These are phyloP conservation scores for Pilobolus umbonatus DNA, from an alignment of 192 early-diverging fungal genomes.

Conservation along the genomic window DNA sequence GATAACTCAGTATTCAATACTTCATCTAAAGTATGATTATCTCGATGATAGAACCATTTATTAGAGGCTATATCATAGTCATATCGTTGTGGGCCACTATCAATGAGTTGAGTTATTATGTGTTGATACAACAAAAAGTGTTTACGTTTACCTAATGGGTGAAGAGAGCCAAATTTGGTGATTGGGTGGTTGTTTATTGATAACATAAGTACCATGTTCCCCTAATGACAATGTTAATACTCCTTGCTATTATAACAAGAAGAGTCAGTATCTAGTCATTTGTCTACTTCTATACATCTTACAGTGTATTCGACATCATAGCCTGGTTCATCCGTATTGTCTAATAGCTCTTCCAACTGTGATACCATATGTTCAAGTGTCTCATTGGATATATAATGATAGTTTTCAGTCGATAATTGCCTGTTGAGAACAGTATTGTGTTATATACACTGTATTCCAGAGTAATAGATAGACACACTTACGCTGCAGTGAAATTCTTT, in stretches of 20 bases:
- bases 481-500: too few species aligned
- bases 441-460: too few species aligned
- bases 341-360: slow-evolving; percentile 73
- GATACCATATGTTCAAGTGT: slow-evolving; percentile 65
- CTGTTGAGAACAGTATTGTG: too few species aligned
- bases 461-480: too few species aligned
- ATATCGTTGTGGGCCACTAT: slow-evolving; percentile 83
- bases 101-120: not conserved
- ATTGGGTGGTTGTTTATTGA: slow-evolving; percentile 99
- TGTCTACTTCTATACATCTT: slow-evolving; percentile 20
- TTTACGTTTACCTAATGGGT: slow-evolving; percentile 49
- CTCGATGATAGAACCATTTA: slow-evolving; percentile 78
- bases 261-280: not conserved
- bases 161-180: slow-evolving; percentile 98
- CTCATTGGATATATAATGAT: slow-evolving; percentile 55
- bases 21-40: slow-evolving; percentile 60
- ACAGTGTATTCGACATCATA: slow-evolving; percentile 82
- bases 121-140: not conserved
- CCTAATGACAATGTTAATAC: slow-evolving; percentile 87
- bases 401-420: slow-evolving; percentile 48
- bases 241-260: slow-evolving; percentile 47
- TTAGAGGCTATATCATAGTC: slow-evolving; percentile 57
- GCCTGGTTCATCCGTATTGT: slow-evolving; percentile 58
- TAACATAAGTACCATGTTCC: slow-evolving; percentile 79
- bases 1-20: slow-evolving; percentile 67